Conservation (phyloP, 1,284 basidiomycete species). For the Naganishia sp. region DNA sequence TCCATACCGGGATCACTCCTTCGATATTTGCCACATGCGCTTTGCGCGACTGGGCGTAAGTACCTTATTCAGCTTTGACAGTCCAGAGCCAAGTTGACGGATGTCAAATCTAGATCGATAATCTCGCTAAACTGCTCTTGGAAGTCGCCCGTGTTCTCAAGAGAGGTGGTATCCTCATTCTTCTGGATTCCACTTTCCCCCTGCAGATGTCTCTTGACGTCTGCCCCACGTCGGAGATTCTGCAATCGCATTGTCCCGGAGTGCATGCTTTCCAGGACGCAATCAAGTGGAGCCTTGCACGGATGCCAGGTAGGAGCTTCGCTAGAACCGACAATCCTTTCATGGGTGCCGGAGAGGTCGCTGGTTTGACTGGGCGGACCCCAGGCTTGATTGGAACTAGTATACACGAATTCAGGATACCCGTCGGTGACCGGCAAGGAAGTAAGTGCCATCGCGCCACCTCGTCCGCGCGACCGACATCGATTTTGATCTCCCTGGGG, state of each 20-base stretch:
- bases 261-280: slow-evolving; percentile 24
- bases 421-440: not conserved
- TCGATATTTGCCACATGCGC: slow-evolving; percentile 19
- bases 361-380: slow-evolving; percentile 12
- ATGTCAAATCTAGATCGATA: not conserved
- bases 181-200: slow-evolving; percentile 16
- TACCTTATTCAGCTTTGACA: no score
- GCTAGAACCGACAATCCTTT: not conserved
- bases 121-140: not conserved
- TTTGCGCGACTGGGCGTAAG: slow-evolving; percentile 16
- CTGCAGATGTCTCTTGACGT: slow-evolving; percentile 10
- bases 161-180: slow-evolving; percentile 4
- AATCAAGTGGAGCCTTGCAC: slow-evolving; percentile 16
- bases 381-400: not conserved
- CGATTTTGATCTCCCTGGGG: not conserved
- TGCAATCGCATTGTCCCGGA: not conserved
- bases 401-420: slow-evolving; percentile 1
- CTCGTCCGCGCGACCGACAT: not conserved
- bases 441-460: not conserved
- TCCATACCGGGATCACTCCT: slow-evolving; percentile 24
- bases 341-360: slow-evolving; percentile 15
- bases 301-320: not conserved
- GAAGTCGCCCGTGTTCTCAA: slow-evolving; percentile 13
- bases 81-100: not conserved
- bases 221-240: not conserved